Evolutionary conservation across 371 early-diverging fungal genomes (phyloP).

Genomic region (Dichotomocladium elegans): DNA sequence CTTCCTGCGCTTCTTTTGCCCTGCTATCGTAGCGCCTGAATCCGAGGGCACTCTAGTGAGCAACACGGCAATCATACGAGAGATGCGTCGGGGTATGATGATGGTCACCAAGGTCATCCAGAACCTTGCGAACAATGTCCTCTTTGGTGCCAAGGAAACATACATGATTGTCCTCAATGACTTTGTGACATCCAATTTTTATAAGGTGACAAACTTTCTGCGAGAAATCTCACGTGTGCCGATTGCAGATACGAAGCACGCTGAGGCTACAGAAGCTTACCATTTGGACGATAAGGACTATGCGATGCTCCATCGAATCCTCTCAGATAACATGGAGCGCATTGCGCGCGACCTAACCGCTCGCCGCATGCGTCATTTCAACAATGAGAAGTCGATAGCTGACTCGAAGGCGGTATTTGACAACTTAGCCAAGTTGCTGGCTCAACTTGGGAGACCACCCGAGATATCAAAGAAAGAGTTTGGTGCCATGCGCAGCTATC

Average conservation of each 20-base stretch:
- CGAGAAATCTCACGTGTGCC: slow-evolving; percentile 53
- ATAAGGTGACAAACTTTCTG: slow-evolving; percentile 59
- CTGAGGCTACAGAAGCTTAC: slow-evolving; percentile 15
- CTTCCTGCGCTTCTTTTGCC: slow-evolving; percentile 94
- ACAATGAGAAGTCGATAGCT: slow-evolving; percentile 28
- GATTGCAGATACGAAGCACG: not conserved
- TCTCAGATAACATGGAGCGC: slow-evolving; percentile 70
- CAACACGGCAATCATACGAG: slow-evolving; percentile 25
- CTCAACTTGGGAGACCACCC: slow-evolving; percentile 79
- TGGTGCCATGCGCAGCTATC: slow-evolving; percentile 41
- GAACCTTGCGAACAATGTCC: slow-evolving; percentile 90
- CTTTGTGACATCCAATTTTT: slow-evolving; percentile 74
- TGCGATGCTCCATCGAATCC: slow-evolving; percentile 60
- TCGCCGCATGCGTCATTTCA: slow-evolving; percentile 28
- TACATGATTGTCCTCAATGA: slow-evolving; percentile 88
- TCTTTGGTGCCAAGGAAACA: slow-evolving; percentile 90
- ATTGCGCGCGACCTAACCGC: slow-evolving; percentile 62
- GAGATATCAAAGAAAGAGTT: slow-evolving; percentile 41
- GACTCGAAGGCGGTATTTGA: slow-evolving; percentile 58
- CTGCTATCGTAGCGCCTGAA: slow-evolving; percentile 91
- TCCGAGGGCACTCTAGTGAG: slow-evolving; percentile 49
- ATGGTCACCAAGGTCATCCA: slow-evolving; percentile 93
- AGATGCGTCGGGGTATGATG: slow-evolving; percentile 79
- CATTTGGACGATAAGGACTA: slow-evolving; percentile 61
- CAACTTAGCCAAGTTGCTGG: slow-evolving; percentile 76